Base-by-base conservation (phyloP, 2,329 filamentous ascomycete species). In the Botryotinia narcissicola region DNA sequence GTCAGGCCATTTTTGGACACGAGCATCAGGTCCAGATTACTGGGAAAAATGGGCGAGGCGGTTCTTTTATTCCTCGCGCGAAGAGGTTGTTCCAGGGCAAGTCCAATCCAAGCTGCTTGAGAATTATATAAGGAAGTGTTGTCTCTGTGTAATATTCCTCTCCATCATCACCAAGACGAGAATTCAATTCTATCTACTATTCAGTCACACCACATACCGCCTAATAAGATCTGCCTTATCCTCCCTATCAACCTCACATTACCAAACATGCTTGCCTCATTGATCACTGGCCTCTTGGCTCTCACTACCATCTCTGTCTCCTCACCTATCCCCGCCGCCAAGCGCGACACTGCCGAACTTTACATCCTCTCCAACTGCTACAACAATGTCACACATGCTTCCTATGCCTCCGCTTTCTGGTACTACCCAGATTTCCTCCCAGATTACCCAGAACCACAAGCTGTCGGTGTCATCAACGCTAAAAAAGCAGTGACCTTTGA, bases 391-490 rank as follows among this genome's bases (percentile, higher is more conserved):
- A 71, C 70, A n/a, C 32, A 35, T 18, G 32, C 57, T 22, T 71
- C 59, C 25, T 66, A 71, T n/a, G 70, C 59, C n/a, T 63, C 70
- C 7, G 44, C 70, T 20, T 71, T 71, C 60, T 71, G 60, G 44
- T 71, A 71, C 60, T 71, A 71, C 70, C 70, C 70, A 18, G 59
- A 71, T 22, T 71, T 54, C 46, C 60, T 71, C n/a, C 60, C 60
- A 29, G 60, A 71, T 20, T 54, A 25, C 70, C 59, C 70, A 29
- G 35, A 64, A 40, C 70, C 60, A 4, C 70, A 71, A 57, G 70
- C 70, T 32, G n/a, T 54, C 25, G 70, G 32, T 18, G 35, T 64
- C 18, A 71, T 71, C 35, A 64, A 35, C 44, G 44, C 60, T n/a
- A 16, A 62, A 35, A 71, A 51, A 6, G 46, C 70, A 14, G 59